Evolutionary conservation across 371 early-diverging fungal genomes (phyloP).

Genomic region (Nematocida homosporus): DNA sequence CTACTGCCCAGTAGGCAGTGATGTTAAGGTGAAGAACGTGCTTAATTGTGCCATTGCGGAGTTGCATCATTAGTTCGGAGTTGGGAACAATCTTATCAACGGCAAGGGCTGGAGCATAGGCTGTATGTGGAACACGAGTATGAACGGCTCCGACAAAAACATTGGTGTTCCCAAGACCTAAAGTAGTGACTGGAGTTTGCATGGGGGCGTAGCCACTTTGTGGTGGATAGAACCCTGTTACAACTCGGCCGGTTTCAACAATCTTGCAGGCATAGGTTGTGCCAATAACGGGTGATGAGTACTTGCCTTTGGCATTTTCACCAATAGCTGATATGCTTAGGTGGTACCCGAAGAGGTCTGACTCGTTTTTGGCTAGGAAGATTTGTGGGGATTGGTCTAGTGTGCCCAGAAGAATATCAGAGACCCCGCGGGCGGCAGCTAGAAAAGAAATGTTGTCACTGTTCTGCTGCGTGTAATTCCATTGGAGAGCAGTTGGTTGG

Average conservation of each 20-base stretch:
- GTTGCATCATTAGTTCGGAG: constrained; percentile 55
- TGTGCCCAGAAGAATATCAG: constrained; percentile 36
- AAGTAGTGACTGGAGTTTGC: constrained; percentile 40
- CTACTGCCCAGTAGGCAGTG: constrained; percentile 42
- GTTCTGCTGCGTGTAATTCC: background rate
- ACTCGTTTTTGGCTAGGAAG: constrained; percentile 33
- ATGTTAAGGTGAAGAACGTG: constrained; percentile 51
- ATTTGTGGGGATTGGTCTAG: constrained; percentile 10
- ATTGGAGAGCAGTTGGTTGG: background rate
- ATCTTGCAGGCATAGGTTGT: constrained; percentile 55
- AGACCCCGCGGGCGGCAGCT: background rate
- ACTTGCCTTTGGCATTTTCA: background rate
- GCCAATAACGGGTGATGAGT: constrained; percentile 50
- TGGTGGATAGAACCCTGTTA: constrained; percentile 37
- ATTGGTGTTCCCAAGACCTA: constrained; percentile 63
- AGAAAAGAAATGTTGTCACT: background rate
- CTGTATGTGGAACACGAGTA: constrained; percentile 34
- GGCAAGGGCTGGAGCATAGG: constrained; percentile 28
- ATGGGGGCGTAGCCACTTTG: constrained; percentile 57
- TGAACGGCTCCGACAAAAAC: constrained; percentile 54
- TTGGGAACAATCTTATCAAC: constrained; percentile 59
- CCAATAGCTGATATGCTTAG: constrained; percentile 53
- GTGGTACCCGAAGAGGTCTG: constrained; percentile 55
- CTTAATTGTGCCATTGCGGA: constrained; percentile 34
- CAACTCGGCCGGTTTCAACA: constrained; percentile 51